Evolutionary conservation across 1,284 basidiomycete species (phyloP), one percentile per base, ranked within the genome.

Genomic region (Ustilago hordei): DNA sequence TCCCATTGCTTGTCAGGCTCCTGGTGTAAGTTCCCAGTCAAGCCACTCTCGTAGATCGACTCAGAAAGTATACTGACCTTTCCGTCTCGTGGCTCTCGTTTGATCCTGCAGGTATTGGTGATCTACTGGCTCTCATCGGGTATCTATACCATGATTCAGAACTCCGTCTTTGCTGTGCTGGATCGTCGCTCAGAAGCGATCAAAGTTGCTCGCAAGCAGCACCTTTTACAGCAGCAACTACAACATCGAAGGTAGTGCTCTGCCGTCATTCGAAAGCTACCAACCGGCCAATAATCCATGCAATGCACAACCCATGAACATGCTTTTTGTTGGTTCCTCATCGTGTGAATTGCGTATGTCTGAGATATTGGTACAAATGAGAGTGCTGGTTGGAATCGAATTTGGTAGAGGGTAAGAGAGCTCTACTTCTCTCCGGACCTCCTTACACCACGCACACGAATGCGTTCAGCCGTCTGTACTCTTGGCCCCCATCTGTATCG

Each of bases 51-150:
- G 17, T 19, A 19, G 17, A 35, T n/a, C 8, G 17, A 19, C 11
- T 28, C 38, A 23, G 11, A 35, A 23, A 31, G 11, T 28, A 48
- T 15, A 32, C 36, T 36, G 34, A 39, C 31, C 43, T 58, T 59
- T 32, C 52, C 23, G 6, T 11, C 19, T 1, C 38, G 19, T 15
- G 19, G 38, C 32, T 41, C 32, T 9, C 11, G 31, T 23, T 43
- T 8, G 7, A 36, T n/a, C 32, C 35, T 12, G n/a, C 63, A 95
- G 93, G 90, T 92, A 55, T 89, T 95, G 19, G 88, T 91, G 53
- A 80, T 95, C 19, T 95, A 94, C 84, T 95, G 94, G 94, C 88
- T 92, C 3, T 91, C 93, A 6, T 95, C 93, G 8, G 92, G 93
- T 31, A 86, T 90, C 19, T 93, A 93, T 83, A 93, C 93, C 41